These are phyloP conservation scores for Umbilicaria muhlenbergii DNA, from an alignment of 495 filamentous ascomycete genomes.

Conservation along the genomic window DNA sequence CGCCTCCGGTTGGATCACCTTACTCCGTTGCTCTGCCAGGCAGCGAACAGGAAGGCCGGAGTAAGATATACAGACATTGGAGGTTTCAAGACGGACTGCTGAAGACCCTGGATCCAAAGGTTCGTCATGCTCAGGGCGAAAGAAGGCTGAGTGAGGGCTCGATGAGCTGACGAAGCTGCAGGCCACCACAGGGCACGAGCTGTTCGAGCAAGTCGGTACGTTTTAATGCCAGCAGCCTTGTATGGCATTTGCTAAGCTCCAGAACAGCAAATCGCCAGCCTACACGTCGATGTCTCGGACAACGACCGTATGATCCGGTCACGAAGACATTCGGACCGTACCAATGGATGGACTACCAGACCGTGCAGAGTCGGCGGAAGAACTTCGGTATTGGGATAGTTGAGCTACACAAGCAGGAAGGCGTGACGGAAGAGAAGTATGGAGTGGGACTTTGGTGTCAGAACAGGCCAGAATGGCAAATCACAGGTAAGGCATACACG, in stretches of 20 bases:
- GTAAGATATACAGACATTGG: conserved; percentile 71
- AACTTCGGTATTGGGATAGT: conserved; percentile 80
- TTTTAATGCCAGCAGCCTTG: conserved; percentile 1
- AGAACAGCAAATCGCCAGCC: conserved; percentile 39
- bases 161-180: conserved; percentile 11
- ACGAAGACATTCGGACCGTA: conserved; percentile 68
- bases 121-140: conserved; percentile 17
- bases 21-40: conserved; percentile 55
- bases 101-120: conserved; percentile 56
- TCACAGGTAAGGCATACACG: conserved; percentile 45
- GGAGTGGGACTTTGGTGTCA: conserved; percentile 88
- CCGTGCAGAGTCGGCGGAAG: conserved; percentile 63
- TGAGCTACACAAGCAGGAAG: conserved; percentile 59
- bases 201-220: conserved; percentile 55
- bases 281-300: conserved; percentile 55
- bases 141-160: background rate
- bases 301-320: conserved; percentile 58
- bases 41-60: conserved; percentile 55
- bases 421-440: conserved; percentile 51
- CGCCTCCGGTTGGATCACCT: conserved; percentile 28
- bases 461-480: conserved; percentile 96
- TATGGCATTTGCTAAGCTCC: conserved; percentile 2
- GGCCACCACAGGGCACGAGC: conserved; percentile 59
- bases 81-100: conserved; percentile 55
- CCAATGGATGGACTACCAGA: conserved; percentile 69